Base-by-base conservation (phyloP, 2,329 filamentous ascomycete species). In the Cladophialophora yegresii region DNA sequence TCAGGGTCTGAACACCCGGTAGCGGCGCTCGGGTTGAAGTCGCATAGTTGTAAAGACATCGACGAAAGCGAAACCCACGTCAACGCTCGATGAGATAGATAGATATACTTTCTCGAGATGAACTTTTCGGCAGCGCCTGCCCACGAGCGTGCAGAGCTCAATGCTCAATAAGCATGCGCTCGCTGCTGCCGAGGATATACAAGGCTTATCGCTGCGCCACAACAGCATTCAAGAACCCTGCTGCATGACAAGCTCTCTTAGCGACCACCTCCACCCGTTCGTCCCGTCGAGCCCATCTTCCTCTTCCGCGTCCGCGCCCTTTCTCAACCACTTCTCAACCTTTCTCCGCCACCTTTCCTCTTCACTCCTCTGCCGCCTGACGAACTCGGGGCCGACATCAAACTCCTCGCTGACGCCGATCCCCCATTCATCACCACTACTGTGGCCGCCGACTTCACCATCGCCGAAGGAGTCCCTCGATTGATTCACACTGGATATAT, bases 361-460 rank as follows among this genome's bases (percentile, higher is more conserved):
- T 78, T 99, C 95, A 73, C 93, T 92, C 65, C 90, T 85, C 74
- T 98, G 93, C 68, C 93, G 84, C 71, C 89, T 85, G 68, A 98
- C 88, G 74, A 98, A 99, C 76, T 96, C 92, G 2, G 93, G 95
- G 0, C 95, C 95, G 62, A 99, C 92, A 74, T 99, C 95, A 72
- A 99, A 99, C 75, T 99, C 95, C 77, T 99, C 95, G 58, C 92
- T 92, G 12, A 97, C 90, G 58, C 92, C 92, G 16, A 97, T 90
- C 84, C 91, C 93, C 73, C 93, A 89, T 72, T 92, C 89, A 61
- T 80, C 79, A 54, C 77, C 78, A 58, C 75, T 70, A 36, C 68
- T 77, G 47, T 74, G 73, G n/a, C 67, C 69, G n/a, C 67, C 69
- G 36, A 65, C 68, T 61, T 72, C 71, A 13, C 40, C 56, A 12